A percentile compares a stretch with the other conserved stretches of the same genome.
These are phyloP conservation scores for Lojkania enalia DNA, from an alignment of 2,329 filamentous ascomycete genomes.

Conservation along the genomic window DNA sequence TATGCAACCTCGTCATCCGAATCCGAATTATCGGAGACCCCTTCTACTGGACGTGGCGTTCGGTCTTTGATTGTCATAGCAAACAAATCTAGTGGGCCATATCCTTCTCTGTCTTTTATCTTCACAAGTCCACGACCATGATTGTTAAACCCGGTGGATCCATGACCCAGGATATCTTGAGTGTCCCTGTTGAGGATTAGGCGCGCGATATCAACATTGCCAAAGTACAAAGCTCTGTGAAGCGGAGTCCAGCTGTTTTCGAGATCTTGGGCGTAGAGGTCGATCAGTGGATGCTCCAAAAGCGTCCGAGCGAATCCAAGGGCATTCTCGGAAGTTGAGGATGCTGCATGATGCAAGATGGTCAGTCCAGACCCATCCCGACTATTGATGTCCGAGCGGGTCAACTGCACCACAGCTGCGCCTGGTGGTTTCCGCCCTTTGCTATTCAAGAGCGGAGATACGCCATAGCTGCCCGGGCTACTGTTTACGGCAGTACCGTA, in stretches of 20 bases:
- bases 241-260: slow-evolving; percentile 97
- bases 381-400: slow-evolving; percentile 75
- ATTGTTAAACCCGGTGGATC: slow-evolving; percentile 60
- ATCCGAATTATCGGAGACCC: slow-evolving; percentile 50
- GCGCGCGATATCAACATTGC: slow-evolving; percentile 84
- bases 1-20: slow-evolving; percentile 55
- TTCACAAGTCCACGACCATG: slow-evolving; percentile 80
- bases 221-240: slow-evolving; percentile 86
- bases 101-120: slow-evolving; percentile 92
- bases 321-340: slow-evolving; percentile 70
- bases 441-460: slow-evolving; percentile 47
- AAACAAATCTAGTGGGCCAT: slow-evolving; percentile 92
- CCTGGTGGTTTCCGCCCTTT: slow-evolving; percentile 39
- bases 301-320: slow-evolving; percentile 76
- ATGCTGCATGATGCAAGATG: slow-evolving; percentile 80
- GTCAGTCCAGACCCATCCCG: slow-evolving; percentile 82
- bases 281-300: slow-evolving; percentile 78
- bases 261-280: slow-evolving; percentile 82
- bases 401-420: slow-evolving; percentile 47
- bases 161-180: slow-evolving; percentile 65
- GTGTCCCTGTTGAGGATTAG: slow-evolving; percentile 79
- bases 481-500: slow-evolving; percentile 44
- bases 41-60: slow-evolving; percentile 55
- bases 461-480: slow-evolving; percentile 52
- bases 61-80: slow-evolving; percentile 81